Conservation (phyloP, 2,329 filamentous ascomycete genomes). For the Cladorrhinum sp. region DNA sequence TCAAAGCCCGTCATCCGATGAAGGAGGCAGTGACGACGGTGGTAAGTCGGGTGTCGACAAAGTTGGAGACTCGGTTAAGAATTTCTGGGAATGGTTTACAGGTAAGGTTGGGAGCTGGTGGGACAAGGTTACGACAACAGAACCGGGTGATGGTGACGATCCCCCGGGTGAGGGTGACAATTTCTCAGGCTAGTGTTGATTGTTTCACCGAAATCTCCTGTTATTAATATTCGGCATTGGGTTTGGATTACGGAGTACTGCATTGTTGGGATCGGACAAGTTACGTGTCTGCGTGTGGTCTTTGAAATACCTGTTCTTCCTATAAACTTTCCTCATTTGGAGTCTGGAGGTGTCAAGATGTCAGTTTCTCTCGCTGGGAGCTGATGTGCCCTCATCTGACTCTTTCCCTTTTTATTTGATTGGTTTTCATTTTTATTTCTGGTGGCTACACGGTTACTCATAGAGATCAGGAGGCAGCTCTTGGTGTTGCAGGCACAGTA, state of each 20-base stretch:
- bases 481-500: no score
- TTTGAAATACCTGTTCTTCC: neutral
- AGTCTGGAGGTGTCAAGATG: neutral
- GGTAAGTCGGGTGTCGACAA: conserved; percentile 32
- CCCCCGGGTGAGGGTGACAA: neutral
- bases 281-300: neutral
- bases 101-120: conserved; percentile 46
- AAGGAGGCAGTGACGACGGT: conserved; percentile 16
- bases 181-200: neutral
- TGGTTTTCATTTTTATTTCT: neutral
- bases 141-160: conserved; percentile 8
- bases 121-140: conserved; percentile 39
- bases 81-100: conserved; percentile 52
- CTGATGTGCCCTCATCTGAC: neutral
- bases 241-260: neutral
- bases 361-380: neutral
- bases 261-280: neutral
- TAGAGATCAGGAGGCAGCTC: neutral
- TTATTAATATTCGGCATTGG: neutral
- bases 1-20: conserved; percentile 17
- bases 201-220: conserved; percentile 1
- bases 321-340: neutral
- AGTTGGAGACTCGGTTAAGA: conserved; percentile 32
- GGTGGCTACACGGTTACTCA: no score
- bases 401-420: neutral